Percentiles rank a stretch among this genome's conserved stretches.
phyloP scores from a whole-genome alignment of 1,284 basidiomycete genomes.

The Cutaneotrichosporon mucoides region DNA sequence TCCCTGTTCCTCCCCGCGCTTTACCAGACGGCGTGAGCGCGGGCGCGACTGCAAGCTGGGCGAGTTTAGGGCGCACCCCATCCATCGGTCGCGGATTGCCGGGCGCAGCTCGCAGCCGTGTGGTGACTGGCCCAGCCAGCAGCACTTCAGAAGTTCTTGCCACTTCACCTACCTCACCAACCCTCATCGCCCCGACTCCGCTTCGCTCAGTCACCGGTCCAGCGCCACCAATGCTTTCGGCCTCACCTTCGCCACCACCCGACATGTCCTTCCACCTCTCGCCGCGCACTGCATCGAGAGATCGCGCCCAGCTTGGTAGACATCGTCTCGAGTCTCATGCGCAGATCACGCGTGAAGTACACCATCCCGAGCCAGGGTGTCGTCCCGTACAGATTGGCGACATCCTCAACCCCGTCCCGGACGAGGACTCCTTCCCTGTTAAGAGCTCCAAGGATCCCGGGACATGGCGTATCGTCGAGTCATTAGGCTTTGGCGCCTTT shows the following conservation, averaged over 20 bases:
- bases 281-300: background rate
- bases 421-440: conserved; percentile 14
- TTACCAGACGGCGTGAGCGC: background rate
- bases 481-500: conserved; percentile 70
- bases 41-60: background rate
- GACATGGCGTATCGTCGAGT: conserved; percentile 53
- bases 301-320: background rate
- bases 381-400: conserved; percentile 25
- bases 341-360: conserved; percentile 12
- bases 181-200: conserved; percentile 3
- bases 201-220: conserved; percentile 16
- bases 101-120: conserved; percentile 7
- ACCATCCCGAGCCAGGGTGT: conserved; percentile 16
- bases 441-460: conserved; percentile 12
- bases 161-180: conserved; percentile 5
- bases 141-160: background rate
- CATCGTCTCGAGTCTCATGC: background rate
- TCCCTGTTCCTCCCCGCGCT: conserved; percentile 33
- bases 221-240: background rate
- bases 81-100: conserved; percentile 6
- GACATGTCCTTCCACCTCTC: background rate
- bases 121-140: conserved; percentile 9
- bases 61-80: background rate
- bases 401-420: conserved; percentile 19
- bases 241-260: background rate